Evolutionary conservation across 768 basidiomycete genomes (phyloP).

Genomic region (Termitomyces sp.): DNA sequence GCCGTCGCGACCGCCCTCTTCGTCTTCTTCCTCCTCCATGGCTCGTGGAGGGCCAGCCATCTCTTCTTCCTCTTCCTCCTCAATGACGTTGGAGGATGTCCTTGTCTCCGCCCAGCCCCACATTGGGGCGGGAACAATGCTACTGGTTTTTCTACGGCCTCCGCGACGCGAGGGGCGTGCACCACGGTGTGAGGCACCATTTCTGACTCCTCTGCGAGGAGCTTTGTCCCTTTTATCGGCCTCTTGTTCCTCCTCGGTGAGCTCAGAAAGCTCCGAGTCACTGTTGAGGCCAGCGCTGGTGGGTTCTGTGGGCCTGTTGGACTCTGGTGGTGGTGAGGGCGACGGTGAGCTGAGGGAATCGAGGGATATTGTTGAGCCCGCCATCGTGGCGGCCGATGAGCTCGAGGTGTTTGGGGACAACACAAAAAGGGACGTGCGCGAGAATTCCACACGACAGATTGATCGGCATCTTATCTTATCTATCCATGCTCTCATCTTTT

Average conservation of each 20-base stretch:
- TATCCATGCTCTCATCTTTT: background rate
- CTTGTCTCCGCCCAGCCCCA: slow-evolving; percentile 78
- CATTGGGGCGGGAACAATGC: slow-evolving; percentile 75
- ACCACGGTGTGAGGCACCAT: slow-evolving; percentile 12
- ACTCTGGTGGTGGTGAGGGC: slow-evolving; percentile 39
- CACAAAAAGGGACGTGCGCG: slow-evolving; percentile 28
- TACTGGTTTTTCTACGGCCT: slow-evolving; percentile 30
- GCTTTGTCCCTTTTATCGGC: slow-evolving; percentile 24
- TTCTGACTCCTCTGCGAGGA: slow-evolving; percentile 18
- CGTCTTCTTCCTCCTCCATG: slow-evolving; percentile 62
- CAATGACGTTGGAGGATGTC: slow-evolving; percentile 29
- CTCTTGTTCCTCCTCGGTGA: slow-evolving; percentile 79
- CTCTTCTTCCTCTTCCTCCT: slow-evolving; percentile 51
- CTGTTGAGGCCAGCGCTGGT: slow-evolving; percentile 43
- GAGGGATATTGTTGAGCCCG: slow-evolving; percentile 58
- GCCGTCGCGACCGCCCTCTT: slow-evolving; percentile 27
- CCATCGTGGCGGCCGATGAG: slow-evolving; percentile 33
- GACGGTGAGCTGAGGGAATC: slow-evolving; percentile 66
- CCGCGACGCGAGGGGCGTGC: slow-evolving; percentile 19
- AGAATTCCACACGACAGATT: slow-evolving; percentile 23
- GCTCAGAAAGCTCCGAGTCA: slow-evolving; percentile 78
- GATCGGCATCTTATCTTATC: slow-evolving; percentile 32
- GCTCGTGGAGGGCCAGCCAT: slow-evolving; percentile 41
- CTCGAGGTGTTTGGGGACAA: slow-evolving; percentile 22
- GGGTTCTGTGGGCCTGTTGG: slow-evolving; percentile 16